phyloP scores from a whole-genome alignment of 176 grass and related monocot genomes.

The Oryza nivara region DNA sequence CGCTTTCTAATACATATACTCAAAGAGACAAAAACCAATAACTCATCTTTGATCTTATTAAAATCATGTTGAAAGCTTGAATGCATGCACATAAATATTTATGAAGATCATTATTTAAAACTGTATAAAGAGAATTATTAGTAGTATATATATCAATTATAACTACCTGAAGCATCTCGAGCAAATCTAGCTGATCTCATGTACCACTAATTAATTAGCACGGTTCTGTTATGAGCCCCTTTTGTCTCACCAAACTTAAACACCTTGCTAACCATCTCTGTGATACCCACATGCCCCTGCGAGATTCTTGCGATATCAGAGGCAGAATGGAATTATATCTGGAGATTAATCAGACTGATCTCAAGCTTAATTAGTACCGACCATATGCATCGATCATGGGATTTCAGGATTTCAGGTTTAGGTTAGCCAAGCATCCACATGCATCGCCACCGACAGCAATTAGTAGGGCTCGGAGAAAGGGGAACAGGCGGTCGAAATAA shows the following conservation, averaged over 20 bases:
- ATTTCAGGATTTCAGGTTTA: background rate
- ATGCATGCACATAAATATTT: no score
- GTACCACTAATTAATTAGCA: no score
- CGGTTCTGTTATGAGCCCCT: background rate
- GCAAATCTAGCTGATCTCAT: background rate
- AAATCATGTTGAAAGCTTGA: no score
- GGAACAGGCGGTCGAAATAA: slow-evolving; percentile 11
- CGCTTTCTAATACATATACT: no score
- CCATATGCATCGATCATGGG: background rate
- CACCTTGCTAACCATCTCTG: background rate
- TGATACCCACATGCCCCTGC: slow-evolving; percentile 35
- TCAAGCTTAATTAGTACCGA: background rate
- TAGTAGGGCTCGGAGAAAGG: background rate
- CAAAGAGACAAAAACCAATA: no score
- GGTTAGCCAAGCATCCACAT: background rate
- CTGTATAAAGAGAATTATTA: no score
- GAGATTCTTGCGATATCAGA: slow-evolving; percentile 41
- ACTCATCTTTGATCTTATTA: no score
- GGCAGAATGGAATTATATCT: background rate
- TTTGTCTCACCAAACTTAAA: background rate
- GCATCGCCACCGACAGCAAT: slow-evolving; percentile 54
- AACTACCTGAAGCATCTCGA: background rate
- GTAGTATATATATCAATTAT: background rate
- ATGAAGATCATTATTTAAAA: no score
- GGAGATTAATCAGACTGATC: background rate